These are phyloP conservation scores for Myrica gale DNA, from an alignment of 306 rosid genomes.

Conservation along the genomic window DNA sequence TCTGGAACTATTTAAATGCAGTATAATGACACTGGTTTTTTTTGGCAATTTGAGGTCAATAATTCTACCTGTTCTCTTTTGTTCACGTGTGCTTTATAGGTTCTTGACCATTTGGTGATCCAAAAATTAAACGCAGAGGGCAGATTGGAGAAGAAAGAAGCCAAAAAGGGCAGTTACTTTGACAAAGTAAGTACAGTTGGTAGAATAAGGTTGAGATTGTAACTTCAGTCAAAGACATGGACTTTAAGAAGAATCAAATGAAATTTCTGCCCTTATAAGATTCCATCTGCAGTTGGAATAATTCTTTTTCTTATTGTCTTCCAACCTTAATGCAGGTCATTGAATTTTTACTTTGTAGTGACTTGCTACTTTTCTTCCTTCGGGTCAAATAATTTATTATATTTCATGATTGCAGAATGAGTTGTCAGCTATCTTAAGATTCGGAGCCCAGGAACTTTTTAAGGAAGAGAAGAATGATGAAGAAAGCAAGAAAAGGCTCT, in stretches of 20 bases:
- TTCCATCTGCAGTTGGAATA: slow-evolving; percentile 4
- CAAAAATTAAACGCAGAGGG: slow-evolving; percentile 99
- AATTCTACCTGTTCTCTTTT: slow-evolving; percentile 24
- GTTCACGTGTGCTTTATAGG: slow-evolving; percentile 51
- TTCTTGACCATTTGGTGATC: slow-evolving; percentile 98
- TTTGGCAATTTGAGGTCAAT: slow-evolving; percentile 11
- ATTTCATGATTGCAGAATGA: slow-evolving; percentile 67
- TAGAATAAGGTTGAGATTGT: slow-evolving; percentile 11
- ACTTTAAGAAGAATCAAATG: slow-evolving; percentile 7
- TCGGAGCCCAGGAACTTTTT: slow-evolving; percentile 98
- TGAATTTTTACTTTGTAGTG: background rate
- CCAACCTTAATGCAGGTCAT: background rate
- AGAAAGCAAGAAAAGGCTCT: slow-evolving; percentile 90
- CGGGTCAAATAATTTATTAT: background rate
- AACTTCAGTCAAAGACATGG: slow-evolving; percentile 12
- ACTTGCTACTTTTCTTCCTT: background rate
- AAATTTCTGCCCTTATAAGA: slow-evolving; percentile 7
- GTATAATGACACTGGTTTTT: slow-evolving; percentile 9
- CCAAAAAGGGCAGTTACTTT: slow-evolving; percentile 81
- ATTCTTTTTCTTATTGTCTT: background rate
- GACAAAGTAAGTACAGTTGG: slow-evolving; percentile 72
- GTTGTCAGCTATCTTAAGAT: slow-evolving; percentile 89
- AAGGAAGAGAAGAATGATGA: slow-evolving; percentile 95
- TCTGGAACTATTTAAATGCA: background rate
- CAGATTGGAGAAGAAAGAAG: slow-evolving; percentile 93